Percentiles rank a stretch among this genome's conserved stretches.
These are phyloP conservation scores for Taiozyma sp. DNA, from an alignment of 1,139 yeast species.

Conservation along the genomic window DNA sequence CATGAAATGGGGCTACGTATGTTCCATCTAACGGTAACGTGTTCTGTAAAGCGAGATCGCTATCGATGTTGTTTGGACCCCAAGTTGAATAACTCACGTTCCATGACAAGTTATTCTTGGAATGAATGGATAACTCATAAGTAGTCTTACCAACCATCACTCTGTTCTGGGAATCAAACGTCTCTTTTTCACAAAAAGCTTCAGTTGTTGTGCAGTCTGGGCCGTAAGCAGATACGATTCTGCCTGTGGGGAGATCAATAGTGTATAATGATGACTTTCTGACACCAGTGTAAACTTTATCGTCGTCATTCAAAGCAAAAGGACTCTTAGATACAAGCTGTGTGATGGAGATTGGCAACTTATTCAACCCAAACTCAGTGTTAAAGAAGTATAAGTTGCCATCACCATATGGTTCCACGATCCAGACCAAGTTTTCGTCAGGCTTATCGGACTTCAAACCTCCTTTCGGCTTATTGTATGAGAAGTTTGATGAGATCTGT, in stretches of 20 bases:
- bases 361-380: constrained; percentile 68
- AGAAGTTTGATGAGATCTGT: constrained; percentile 21
- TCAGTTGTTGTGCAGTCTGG: constrained; percentile 11
- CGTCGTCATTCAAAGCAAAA: constrained; percentile 70
- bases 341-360: constrained; percentile 75
- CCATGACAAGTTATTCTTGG: constrained; percentile 69
- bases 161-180: constrained; percentile 21
- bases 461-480: constrained; percentile 8
- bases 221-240: constrained; percentile 70
- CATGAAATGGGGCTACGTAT: constrained; percentile 81
- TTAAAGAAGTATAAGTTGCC: constrained; percentile 86
- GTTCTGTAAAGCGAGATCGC: constrained; percentile 50
- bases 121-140: constrained; percentile 55
- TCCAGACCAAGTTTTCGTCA: constrained; percentile 47
- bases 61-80: constrained; percentile 88
- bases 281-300: constrained; percentile 84
- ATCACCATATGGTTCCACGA: constrained; percentile 86
- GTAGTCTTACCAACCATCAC: constrained; percentile 37
- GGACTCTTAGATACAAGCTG: constrained; percentile 83
- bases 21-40: constrained; percentile 59
- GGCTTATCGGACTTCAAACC: constrained; percentile 16
- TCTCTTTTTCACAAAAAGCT: constrained; percentile 3
- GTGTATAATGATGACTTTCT: constrained; percentile 73
- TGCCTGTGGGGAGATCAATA: constrained; percentile 72
- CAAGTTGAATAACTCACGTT: constrained; percentile 84